A percentile compares a stretch with the other conserved stretches of the same genome.
These are phyloP conservation scores for Coniochaeta prunicola DNA, from an alignment of 2,329 filamentous ascomycete genomes.

Conservation along the genomic window DNA sequence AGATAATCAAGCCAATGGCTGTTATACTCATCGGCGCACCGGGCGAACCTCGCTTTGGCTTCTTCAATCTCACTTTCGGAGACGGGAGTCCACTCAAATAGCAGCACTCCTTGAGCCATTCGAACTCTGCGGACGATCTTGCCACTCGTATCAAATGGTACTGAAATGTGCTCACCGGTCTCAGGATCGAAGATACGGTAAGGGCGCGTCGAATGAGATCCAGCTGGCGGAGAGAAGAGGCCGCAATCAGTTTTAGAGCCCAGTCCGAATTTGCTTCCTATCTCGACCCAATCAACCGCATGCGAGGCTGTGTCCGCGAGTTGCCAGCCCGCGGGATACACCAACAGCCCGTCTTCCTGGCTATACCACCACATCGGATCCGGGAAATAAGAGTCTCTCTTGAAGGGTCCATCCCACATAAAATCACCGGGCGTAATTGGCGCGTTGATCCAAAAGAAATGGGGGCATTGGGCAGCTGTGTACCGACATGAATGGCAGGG, in stretches of 20 bases:
- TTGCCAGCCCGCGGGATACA: slow-evolving; percentile 33
- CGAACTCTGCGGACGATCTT: slow-evolving; percentile 49
- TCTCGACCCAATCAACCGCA: neutral
- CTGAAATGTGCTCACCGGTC: slow-evolving; percentile 28
- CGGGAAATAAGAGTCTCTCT: slow-evolving; percentile 15
- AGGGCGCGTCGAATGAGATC: too few relatives aligned
- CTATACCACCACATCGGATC: slow-evolving; percentile 49
- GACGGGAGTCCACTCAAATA: slow-evolving; percentile 57
- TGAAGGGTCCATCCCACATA: neutral
- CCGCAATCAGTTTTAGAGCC: too few relatives aligned
- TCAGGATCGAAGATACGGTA: slow-evolving; percentile 39
- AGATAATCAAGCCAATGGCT: slow-evolving; percentile 31
- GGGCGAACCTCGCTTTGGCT: neutral
- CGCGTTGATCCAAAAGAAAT: neutral
- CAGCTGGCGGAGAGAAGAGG: too few relatives aligned
- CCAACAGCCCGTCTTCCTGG: slow-evolving; percentile 43
- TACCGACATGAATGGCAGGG: neutral
- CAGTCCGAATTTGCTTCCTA: neutral
- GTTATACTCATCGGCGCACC: slow-evolving; percentile 24
- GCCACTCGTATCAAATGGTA: slow-evolving; percentile 42
- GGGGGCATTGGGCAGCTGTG: neutral
- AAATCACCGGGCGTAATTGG: neutral
- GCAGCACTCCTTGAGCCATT: slow-evolving; percentile 44
- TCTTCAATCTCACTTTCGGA: slow-evolving; percentile 5
- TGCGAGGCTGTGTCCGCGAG: slow-evolving; percentile 4